A percentile compares a stretch with the other conserved stretches of the same genome.
phyloP scores from a whole-genome alignment of 371 early-diverging fungal species.

The Apophysomyces elegans region DNA sequence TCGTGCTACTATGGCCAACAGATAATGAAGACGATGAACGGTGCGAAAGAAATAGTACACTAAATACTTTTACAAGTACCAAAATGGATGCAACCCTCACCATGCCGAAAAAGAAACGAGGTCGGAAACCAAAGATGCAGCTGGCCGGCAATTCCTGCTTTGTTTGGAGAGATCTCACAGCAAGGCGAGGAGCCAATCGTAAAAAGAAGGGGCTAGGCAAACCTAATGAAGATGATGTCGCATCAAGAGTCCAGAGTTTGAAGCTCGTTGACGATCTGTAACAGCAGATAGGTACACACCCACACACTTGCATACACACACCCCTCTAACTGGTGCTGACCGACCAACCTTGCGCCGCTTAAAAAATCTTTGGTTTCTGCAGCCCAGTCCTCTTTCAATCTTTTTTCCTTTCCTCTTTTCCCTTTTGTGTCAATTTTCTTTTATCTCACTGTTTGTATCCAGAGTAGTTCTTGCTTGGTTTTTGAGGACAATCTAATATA shows the following conservation, averaged over 20 bases:
- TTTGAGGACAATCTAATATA: too few relatives aligned
- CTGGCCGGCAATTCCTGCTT: conserved; percentile 53
- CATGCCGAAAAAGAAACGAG: conserved; percentile 53
- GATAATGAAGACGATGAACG: conserved; percentile 16
- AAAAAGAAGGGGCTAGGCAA: conserved; percentile 16
- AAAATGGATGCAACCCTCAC: conserved; percentile 43
- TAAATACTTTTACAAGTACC: conserved; percentile 44
- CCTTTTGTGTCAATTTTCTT: too few relatives aligned
- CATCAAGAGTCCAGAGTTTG: conserved; percentile 8
- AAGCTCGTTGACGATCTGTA: conserved; percentile 12
- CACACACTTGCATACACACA: background rate
- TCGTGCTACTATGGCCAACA: conserved; percentile 18
- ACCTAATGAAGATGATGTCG: conserved; percentile 8
- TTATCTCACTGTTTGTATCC: too few relatives aligned
- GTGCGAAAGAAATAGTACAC: conserved; percentile 13
- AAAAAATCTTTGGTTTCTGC: too few relatives aligned
- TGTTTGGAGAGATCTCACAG: conserved; percentile 54
- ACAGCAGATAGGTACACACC: background rate
- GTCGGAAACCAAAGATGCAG: conserved; percentile 52
- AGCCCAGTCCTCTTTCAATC: too few relatives aligned
- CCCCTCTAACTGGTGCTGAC: too few relatives aligned
- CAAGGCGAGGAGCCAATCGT: conserved; percentile 39
- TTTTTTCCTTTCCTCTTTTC: too few relatives aligned
- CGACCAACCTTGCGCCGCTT: too few relatives aligned
- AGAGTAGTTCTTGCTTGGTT: too few relatives aligned